Percentiles rank a stretch among this genome's conserved stretches.
These are phyloP conservation scores for Debaryomyces subglobosus DNA, from an alignment of 1,139 yeast genomes.

Conservation along the genomic window DNA sequence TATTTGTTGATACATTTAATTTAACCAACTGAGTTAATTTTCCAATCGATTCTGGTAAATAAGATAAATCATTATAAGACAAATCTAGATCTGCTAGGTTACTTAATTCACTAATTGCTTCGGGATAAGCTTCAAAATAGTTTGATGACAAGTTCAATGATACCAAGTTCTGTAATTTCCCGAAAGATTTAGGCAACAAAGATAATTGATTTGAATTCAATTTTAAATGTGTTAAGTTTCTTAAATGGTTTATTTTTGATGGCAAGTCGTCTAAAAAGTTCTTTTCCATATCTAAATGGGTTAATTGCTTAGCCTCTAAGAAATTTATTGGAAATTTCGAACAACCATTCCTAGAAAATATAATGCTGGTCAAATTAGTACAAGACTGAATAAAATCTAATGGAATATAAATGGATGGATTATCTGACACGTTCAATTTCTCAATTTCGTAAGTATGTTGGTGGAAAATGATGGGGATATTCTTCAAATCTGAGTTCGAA, in stretches of 20 bases:
- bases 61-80: slow-evolving; percentile 74
- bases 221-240: slow-evolving; percentile 57
- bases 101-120: slow-evolving; percentile 62
- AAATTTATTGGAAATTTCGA: slow-evolving; percentile 75
- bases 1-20: slow-evolving; percentile 76
- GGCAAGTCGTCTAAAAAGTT: slow-evolving; percentile 72
- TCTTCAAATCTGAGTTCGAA: slow-evolving; percentile 73
- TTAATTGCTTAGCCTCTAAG: slow-evolving; percentile 66
- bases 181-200: slow-evolving; percentile 64
- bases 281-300: slow-evolving; percentile 77
- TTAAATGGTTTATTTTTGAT: slow-evolving; percentile 53
- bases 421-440: slow-evolving; percentile 80
- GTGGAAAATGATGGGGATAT: slow-evolving; percentile 82
- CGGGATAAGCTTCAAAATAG: slow-evolving; percentile 69
- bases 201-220: slow-evolving; percentile 75
- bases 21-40: slow-evolving; percentile 62
- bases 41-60: slow-evolving; percentile 65
- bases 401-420: slow-evolving; percentile 84
- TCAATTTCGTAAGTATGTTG: slow-evolving; percentile 83
- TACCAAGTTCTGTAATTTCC: slow-evolving; percentile 57
- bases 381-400: slow-evolving; percentile 86
- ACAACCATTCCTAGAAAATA: slow-evolving; percentile 74
- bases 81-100: slow-evolving; percentile 72
- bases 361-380: slow-evolving; percentile 64
- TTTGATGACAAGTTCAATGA: slow-evolving; percentile 80